phyloP scores from a whole-genome alignment of 176 grass and related monocot genomes.

The Thalia dealbata region DNA sequence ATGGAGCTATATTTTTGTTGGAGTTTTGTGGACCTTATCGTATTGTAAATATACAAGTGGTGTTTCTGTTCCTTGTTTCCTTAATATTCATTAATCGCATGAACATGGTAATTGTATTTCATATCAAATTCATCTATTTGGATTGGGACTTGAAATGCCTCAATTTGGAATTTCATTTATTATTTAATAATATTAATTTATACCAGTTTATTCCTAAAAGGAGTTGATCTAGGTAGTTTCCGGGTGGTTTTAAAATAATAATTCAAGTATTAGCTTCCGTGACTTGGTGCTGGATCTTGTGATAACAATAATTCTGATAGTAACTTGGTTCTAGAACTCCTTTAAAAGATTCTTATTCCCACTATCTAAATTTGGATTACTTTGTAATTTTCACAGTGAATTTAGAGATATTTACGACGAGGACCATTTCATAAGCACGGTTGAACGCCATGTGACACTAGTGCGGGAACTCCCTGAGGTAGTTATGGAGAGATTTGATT shows the following conservation, averaged over 20 bases:
- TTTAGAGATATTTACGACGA: conserved; percentile 18
- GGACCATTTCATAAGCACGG: conserved; percentile 14
- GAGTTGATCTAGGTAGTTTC: too few species aligned
- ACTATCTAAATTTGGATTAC: background rate
- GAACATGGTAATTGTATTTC: background rate
- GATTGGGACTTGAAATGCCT: too few species aligned
- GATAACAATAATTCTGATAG: too few species aligned
- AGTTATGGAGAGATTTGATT: conserved; percentile 13
- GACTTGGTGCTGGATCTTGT: too few species aligned
- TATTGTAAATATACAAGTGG: background rate
- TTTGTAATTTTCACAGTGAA: background rate
- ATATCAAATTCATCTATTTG: background rate
- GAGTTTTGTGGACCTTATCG: background rate
- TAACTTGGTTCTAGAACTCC: background rate
- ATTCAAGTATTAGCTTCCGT: too few species aligned
- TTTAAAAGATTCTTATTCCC: background rate
- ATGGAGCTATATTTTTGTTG: too few species aligned
- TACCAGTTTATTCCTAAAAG: too few species aligned
- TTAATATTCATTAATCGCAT: background rate
- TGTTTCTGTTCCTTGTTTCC: background rate
- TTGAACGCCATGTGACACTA: background rate
- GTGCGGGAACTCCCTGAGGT: conserved; percentile 8
- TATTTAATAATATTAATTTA: too few species aligned
- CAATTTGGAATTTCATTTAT: too few species aligned
- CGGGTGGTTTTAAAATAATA: too few species aligned